phyloP scores from a whole-genome alignment of 2,329 filamentous ascomycete species.

The Paecilomyces variotii region DNA sequence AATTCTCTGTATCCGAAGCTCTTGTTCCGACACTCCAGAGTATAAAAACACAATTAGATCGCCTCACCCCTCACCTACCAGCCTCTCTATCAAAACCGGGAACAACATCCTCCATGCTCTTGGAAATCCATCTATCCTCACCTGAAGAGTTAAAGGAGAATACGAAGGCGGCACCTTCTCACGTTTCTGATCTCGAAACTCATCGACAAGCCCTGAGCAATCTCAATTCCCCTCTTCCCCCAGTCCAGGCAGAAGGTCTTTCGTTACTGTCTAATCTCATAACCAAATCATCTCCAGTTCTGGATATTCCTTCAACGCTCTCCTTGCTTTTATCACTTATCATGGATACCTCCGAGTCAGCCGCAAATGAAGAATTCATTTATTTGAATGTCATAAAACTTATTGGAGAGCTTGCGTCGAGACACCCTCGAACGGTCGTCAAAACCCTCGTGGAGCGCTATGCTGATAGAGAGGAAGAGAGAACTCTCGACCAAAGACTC shows the following conservation, averaged over 20 bases:
- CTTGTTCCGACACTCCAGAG: constrained; percentile 20
- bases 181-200: constrained; percentile 29
- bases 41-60: constrained; percentile 28
- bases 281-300: constrained; percentile 32
- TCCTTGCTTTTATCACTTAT: constrained; percentile 33
- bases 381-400: constrained; percentile 37
- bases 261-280: constrained; percentile 32
- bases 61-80: constrained; percentile 26
- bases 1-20: constrained; percentile 26
- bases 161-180: constrained; percentile 13
- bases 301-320: constrained; percentile 36
- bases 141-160: constrained; percentile 14
- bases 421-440: constrained; percentile 34
- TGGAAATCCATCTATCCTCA: constrained; percentile 32
- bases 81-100: constrained; percentile 26
- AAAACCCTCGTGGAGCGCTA: constrained; percentile 34
- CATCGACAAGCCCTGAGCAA: constrained; percentile 35
- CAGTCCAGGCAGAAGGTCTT: constrained; percentile 37
- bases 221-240: constrained; percentile 32
- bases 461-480: constrained; percentile 28
- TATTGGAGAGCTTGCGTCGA: constrained; percentile 32
- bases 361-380: constrained; percentile 33
- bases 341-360: constrained; percentile 22
- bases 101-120: constrained; percentile 34
- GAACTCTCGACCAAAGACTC: constrained; percentile 31